Base-by-base conservation (phyloP, 1,139 yeast genomes). In the Scheffersomyces segobiensis region DNA sequence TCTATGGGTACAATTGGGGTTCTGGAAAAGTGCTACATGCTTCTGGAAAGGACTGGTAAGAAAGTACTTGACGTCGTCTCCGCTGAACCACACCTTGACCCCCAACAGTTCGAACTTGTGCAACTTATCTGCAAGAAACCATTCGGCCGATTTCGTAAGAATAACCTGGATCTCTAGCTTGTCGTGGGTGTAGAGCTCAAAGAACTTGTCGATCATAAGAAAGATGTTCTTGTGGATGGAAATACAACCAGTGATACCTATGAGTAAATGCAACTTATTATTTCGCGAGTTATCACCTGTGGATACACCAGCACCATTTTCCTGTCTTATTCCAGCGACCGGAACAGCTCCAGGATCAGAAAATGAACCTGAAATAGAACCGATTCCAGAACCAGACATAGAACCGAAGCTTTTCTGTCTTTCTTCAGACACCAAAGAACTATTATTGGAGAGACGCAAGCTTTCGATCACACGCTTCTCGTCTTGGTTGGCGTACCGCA, bases 231-330 rank as follows among this genome's bases (percentile, higher is more conserved):
- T 68, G 53, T 65, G 69, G 50, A 69, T 64, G 14, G 74, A 65
- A 24, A 71, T 67, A 56, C 75, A 72, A 7, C 76, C 76, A 7
- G 75, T 71, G 42, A 72, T 65, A 17, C 75, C 76, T 53, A 72
- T 71, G 49, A 72, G 61, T 42, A 72, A 63, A 56, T 72, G 76
- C 18, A 67, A 56, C 55, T 70, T 72, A 24, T 63, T 59, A 18
- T 17, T 32, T 18, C 46, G 18, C 22, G 50, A 14, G 19, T 46
- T 7, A 17, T 18, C 52, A 53, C 32, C n/a, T 49, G 54, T 26
- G 32, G 50, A 21, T 46, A 46, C 18, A 19, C 12, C 52, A 49
- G 48, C 10, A 26, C 52, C 10, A 24, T 46, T 22, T 49, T 47
- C 52, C 19, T 22, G 26, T 26, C 10, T 26, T 6, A 6, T 26